Conservation (phyloP, 2,329 filamentous ascomycete species). For the Fusarium lyarnte region DNA sequence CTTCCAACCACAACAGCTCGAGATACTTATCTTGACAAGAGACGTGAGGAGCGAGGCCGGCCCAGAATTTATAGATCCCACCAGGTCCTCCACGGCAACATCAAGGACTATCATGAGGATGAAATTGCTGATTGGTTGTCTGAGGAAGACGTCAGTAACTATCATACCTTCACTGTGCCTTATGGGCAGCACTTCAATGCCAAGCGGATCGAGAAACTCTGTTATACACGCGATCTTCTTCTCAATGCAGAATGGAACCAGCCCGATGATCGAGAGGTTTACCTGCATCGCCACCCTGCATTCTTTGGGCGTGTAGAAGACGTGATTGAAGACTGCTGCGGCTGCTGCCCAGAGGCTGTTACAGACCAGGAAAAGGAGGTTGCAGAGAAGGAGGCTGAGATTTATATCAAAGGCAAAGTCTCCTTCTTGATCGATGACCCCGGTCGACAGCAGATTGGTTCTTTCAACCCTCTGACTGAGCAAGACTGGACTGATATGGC, state of each 20-base stretch:
- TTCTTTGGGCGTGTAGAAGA: constrained; percentile 83
- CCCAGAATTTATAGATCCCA: constrained; percentile 60
- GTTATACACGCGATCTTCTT: constrained; percentile 83
- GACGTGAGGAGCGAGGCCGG: constrained; percentile 76
- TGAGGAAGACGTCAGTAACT: constrained; percentile 79
- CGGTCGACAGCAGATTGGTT: constrained; percentile 75
- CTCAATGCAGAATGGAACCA: constrained; percentile 91
- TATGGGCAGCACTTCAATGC: constrained; percentile 71
- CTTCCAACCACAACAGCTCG: constrained; percentile 75
- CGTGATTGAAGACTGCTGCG: constrained; percentile 83
- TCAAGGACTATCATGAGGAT: constrained; percentile 81
- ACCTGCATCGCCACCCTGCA: constrained; percentile 84
- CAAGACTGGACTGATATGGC: constrained; percentile 93
- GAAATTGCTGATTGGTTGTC: constrained; percentile 87
- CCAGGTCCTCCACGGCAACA: constrained; percentile 66
- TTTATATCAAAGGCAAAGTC: constrained; percentile 78
- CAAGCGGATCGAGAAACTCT: constrained; percentile 80
- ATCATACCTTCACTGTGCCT: constrained; percentile 79
- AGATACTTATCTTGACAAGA: constrained; percentile 75
- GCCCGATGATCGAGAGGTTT: constrained; percentile 75
- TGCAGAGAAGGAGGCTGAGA: constrained; percentile 76
- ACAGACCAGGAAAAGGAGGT: constrained; percentile 78
- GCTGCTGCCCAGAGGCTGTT: constrained; percentile 74
- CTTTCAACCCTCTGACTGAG: constrained; percentile 83
- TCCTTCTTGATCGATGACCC: constrained; percentile 83